Evolutionary conservation across 495 filamentous ascomycete genomes (phyloP), one percentile per base, ranked within the genome.

Genomic region (Xylaria curta): DNA sequence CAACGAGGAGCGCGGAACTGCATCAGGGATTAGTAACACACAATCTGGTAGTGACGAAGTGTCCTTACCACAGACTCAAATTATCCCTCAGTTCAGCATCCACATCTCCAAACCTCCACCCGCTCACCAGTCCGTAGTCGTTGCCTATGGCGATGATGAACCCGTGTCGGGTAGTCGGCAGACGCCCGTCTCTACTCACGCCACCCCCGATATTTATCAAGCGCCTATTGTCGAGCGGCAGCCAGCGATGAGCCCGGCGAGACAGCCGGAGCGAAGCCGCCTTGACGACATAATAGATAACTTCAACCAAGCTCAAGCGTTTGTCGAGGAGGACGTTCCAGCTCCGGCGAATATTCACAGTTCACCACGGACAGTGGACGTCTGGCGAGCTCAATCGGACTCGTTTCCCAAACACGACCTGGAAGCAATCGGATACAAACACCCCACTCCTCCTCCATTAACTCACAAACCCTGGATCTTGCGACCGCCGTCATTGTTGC

Each of bases 391-490:
- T 24, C 68, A 69, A 33, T 69, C 77, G 44, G 77, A 77, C 40
- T 46, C 63, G 1, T 49, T 71, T 9, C 46, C 68, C 17, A 70
- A 73, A 40, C 69, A 73, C 5, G 76, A 77, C 54, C 42, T 79
- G 12, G 73, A 79, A 46, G 49, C 72, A 58, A 61, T 72, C n/a
- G 49, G 72, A 4, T 71, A 53, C 21, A 58, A 28, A 1, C 44
- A 70, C 6, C 36, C 62, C 19, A 53, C n/a, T 6, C 72, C 73
- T 63, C 87, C 90, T 1, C 81, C 85, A 4, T 84, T 94, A 24
- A 85, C 87, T 61, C 92, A 88, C 76, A 83, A 91, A 40, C 94
- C 94, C 6, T 76, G 82, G 74, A 88, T 90, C 15, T 82, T 97
- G 54, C 89, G 91, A 31, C 81, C 90, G 0, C 81, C 83, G 69